Conservation (phyloP, 495 filamentous ascomycete genomes). For the Neurospora sp. region DNA sequence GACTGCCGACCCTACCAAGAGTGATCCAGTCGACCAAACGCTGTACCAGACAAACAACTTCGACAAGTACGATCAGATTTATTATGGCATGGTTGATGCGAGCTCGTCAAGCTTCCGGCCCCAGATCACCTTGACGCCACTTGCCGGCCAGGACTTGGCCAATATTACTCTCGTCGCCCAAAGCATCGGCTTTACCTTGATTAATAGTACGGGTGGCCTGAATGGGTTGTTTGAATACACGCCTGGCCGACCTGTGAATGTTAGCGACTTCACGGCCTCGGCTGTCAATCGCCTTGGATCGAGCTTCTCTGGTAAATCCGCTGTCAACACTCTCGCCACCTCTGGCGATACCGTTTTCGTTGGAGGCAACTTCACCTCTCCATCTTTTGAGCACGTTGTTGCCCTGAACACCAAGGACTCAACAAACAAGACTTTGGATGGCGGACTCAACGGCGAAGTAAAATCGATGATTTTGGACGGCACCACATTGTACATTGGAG, state of each 20-base stretch:
- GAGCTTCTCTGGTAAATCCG: conserved; percentile 52
- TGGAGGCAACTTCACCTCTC: conserved; percentile 74
- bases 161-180: conserved; percentile 78
- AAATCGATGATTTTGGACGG: conserved; percentile 55
- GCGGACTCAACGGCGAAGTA: conserved; percentile 77
- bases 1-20: conserved; percentile 37
- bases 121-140: conserved; percentile 66
- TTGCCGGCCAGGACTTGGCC: conserved; percentile 46
- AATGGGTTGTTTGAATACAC: conserved; percentile 91
- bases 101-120: conserved; percentile 67
- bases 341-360: conserved; percentile 56
- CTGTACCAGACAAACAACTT: conserved; percentile 86
- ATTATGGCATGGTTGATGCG: conserved; percentile 72
- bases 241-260: conserved; percentile 49
- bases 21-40: conserved; percentile 33
- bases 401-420: conserved; percentile 54
- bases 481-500: conserved; percentile 68
- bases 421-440: conserved; percentile 48
- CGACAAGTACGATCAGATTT: conserved; percentile 91
- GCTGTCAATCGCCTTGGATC: conserved; percentile 64
- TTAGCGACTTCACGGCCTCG: conserved; percentile 57
- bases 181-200: conserved; percentile 65
- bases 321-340: conserved; percentile 52
- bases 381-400: conserved; percentile 61
- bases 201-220: conserved; percentile 59